These are phyloP conservation scores for Diplodia corticola DNA, from an alignment of 2,329 filamentous ascomycete genomes.

Conservation along the genomic window DNA sequence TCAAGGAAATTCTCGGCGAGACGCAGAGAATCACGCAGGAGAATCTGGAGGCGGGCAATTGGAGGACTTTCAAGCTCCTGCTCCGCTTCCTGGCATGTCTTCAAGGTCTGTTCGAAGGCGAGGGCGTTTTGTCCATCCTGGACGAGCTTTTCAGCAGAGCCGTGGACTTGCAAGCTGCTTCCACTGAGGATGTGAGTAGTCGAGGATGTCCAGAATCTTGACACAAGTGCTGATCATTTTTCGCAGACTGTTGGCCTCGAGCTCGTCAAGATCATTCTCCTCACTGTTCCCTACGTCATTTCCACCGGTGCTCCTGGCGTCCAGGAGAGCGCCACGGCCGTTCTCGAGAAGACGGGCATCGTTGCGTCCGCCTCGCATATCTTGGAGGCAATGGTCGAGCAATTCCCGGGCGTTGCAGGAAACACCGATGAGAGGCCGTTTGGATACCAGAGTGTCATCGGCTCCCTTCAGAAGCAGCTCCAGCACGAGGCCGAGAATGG, in stretches of 20 bases:
- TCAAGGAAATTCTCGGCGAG: constrained; percentile 67
- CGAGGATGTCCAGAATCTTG: background rate
- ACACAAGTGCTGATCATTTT: background rate
- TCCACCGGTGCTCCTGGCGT: constrained; percentile 66
- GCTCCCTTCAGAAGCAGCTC: constrained; percentile 81
- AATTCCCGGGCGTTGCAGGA: constrained; percentile 57
- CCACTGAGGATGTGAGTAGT: constrained; percentile 79
- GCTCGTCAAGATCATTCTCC: constrained; percentile 92
- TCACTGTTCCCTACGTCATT: constrained; percentile 90
- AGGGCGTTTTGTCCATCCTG: constrained; percentile 81
- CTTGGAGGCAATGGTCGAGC: constrained; percentile 82
- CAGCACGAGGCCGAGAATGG: constrained; percentile 70
- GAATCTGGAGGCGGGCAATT: constrained; percentile 70
- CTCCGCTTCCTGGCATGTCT: constrained; percentile 88
- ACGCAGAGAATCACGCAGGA: constrained; percentile 63
- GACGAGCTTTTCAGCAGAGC: constrained; percentile 89
- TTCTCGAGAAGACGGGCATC: constrained; percentile 93
- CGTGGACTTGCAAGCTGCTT: constrained; percentile 90
- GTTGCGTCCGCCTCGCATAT: constrained; percentile 87
- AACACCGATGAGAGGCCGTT: constrained; percentile 62
- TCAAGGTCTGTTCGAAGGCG: constrained; percentile 75
- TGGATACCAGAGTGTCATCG: constrained; percentile 70
- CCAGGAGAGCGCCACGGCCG: constrained; percentile 70
- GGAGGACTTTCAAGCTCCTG: constrained; percentile 88
- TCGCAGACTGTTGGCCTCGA: constrained; percentile 66